Percentiles rank a stretch among this genome's conserved stretches.
Conservation (phyloP, 1,139 yeast genomes). For the Pichiaceae sp. region DNA sequence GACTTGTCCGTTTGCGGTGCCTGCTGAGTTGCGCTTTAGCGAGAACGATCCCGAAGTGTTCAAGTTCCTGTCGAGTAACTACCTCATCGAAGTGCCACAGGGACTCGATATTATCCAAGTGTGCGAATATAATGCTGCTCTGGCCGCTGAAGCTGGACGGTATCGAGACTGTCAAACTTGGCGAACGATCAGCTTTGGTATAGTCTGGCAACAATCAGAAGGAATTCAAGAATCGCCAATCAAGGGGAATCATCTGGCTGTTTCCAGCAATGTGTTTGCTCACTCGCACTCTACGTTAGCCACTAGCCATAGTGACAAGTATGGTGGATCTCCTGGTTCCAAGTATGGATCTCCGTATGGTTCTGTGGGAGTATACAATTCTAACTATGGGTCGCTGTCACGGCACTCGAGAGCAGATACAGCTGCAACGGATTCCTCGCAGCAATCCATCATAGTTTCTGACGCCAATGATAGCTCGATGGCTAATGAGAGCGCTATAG, state of each 20-base stretch:
- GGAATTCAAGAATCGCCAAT: neutral
- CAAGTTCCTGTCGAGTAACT: slow-evolving; percentile 34
- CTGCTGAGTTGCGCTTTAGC: slow-evolving; percentile 36
- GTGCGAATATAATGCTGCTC: slow-evolving; percentile 50
- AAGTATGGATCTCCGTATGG: neutral
- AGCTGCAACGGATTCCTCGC: neutral
- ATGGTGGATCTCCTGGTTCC: slow-evolving; percentile 13
- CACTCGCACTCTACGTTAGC: slow-evolving; percentile 13
- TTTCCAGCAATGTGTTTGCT: slow-evolving; percentile 2
- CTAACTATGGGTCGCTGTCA: neutral
- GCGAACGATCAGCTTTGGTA: slow-evolving; percentile 52
- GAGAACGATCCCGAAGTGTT: slow-evolving; percentile 35
- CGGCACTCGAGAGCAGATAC: neutral
- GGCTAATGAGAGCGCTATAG: slow-evolving; percentile 25
- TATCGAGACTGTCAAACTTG: slow-evolving; percentile 62
- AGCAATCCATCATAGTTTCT: neutral
- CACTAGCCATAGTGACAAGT: slow-evolving; percentile 12
- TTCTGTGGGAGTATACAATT: neutral
- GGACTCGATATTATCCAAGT: slow-evolving; percentile 43
- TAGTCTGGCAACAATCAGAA: slow-evolving; percentile 34
- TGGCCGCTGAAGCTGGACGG: slow-evolving; percentile 46
- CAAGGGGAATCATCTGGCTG: neutral
- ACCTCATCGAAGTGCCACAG: slow-evolving; percentile 37
- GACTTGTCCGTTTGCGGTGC: slow-evolving; percentile 37
- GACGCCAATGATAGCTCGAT: neutral